Evolutionary conservation across 2,329 filamentous ascomycete genomes (phyloP).

Genomic region (Aotearoamyces nothofagi): DNA sequence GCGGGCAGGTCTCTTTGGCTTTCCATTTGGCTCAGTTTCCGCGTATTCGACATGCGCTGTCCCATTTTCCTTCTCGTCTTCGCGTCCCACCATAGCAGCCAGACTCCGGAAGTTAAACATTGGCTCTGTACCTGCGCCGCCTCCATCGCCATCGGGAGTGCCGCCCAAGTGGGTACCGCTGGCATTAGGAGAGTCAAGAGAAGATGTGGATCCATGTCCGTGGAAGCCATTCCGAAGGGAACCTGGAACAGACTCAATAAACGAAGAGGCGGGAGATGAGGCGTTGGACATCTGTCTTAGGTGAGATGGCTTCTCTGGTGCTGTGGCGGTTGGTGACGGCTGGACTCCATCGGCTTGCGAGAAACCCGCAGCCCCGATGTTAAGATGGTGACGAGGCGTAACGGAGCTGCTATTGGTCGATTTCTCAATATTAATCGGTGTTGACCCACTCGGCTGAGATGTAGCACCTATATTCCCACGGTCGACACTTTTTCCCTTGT

Average conservation of each 20-base stretch:
- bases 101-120: slow-evolving; percentile 89
- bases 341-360: slow-evolving; percentile 3
- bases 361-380: neutral
- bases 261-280: slow-evolving; percentile 69
- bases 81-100: slow-evolving; percentile 65
- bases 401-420: slow-evolving; percentile 6
- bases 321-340: slow-evolving; percentile 27
- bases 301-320: slow-evolving; percentile 49
- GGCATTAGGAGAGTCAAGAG: slow-evolving; percentile 33
- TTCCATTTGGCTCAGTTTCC: slow-evolving; percentile 1
- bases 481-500: slow-evolving; percentile 59
- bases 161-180: slow-evolving; percentile 35
- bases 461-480: slow-evolving; percentile 21
- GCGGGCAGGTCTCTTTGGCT: neutral
- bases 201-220: slow-evolving; percentile 26
- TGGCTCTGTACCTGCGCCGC: slow-evolving; percentile 45
- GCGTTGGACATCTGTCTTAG: slow-evolving; percentile 75
- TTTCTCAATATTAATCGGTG: neutral
- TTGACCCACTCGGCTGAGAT: slow-evolving; percentile 1
- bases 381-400: slow-evolving; percentile 1
- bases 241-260: slow-evolving; percentile 47
- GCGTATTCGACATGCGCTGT: slow-evolving; percentile 15
- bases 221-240: slow-evolving; percentile 22
- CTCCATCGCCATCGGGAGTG: slow-evolving; percentile 31
- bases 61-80: slow-evolving; percentile 22